A percentile compares a stretch with the other conserved stretches of the same genome.
Conservation (phyloP, 1,284 basidiomycete species). For the Cryptococcus deneoformans region DNA sequence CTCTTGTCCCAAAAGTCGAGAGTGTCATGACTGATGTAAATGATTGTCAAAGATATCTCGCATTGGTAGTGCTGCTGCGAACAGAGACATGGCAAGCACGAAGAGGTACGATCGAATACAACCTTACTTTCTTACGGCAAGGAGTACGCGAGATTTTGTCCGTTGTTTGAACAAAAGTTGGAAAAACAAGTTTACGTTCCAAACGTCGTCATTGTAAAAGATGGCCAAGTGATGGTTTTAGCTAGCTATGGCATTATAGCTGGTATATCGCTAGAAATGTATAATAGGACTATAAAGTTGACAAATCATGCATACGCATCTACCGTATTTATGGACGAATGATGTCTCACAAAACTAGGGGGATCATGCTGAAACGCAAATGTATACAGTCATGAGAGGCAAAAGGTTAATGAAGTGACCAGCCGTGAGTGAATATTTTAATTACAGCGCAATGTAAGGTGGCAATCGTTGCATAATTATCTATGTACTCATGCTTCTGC, state of each 20-base stretch:
- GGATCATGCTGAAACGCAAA: too few relatives aligned
- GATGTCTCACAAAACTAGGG: background rate
- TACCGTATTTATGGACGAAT: background rate
- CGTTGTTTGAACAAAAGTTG: constrained; percentile 15
- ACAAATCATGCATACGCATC: background rate
- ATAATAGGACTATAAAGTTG: background rate
- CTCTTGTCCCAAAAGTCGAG: background rate
- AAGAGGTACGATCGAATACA: constrained; percentile 85
- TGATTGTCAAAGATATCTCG: constrained; percentile 53
- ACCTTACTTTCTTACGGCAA: constrained; percentile 75
- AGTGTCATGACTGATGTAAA: background rate
- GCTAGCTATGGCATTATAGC: too few relatives aligned
- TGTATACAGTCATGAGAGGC: too few relatives aligned
- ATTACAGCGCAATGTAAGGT: too few relatives aligned
- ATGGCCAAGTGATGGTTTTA: too few relatives aligned
- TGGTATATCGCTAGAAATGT: background rate
- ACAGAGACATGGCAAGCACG: constrained; percentile 73
- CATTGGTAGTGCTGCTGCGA: constrained; percentile 75
- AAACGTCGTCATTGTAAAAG: background rate
- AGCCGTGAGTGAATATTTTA: too few relatives aligned
- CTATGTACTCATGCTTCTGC: too few relatives aligned
- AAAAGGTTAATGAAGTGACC: too few relatives aligned
- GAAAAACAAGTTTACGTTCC: background rate
- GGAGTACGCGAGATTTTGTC: constrained; percentile 52
- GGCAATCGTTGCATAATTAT: too few relatives aligned